These are phyloP conservation scores for Castanea sativa DNA, from an alignment of 306 rosid species.

Conservation along the genomic window DNA sequence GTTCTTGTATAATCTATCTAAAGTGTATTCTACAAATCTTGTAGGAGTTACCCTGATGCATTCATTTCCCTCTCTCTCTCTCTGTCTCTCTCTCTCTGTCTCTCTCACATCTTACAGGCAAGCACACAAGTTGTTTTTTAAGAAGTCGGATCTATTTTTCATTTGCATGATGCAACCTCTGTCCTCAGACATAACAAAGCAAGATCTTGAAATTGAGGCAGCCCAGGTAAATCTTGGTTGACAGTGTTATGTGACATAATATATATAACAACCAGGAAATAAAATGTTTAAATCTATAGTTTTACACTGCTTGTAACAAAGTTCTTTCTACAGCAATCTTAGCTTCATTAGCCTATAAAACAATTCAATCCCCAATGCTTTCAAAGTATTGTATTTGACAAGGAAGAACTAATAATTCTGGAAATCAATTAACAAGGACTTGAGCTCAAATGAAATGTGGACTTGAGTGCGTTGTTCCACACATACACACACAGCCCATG, in stretches of 20 bases:
- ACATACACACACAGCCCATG: neutral
- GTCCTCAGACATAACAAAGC: conserved; percentile 46
- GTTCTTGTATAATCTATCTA: neutral
- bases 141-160: conserved; percentile 43
- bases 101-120: conserved; percentile 38
- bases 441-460: neutral
- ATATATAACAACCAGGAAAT: neutral
- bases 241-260: neutral
- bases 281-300: neutral
- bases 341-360: neutral
- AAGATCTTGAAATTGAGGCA: conserved; percentile 60
- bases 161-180: conserved; percentile 47
- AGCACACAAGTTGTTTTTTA: conserved; percentile 38
- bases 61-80: neutral
- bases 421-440: neutral
- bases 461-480: neutral
- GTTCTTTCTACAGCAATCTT: neutral
- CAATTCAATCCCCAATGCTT: neutral
- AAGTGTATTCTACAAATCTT: neutral
- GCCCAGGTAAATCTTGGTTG: conserved; percentile 46
- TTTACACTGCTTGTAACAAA: neutral
- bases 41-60: neutral
- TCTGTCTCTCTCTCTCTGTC: neutral
- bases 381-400: neutral
- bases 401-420: neutral